Base-by-base conservation (phyloP, 2,329 filamentous ascomycete genomes). In the Pseudogymnoascus sp. region DNA sequence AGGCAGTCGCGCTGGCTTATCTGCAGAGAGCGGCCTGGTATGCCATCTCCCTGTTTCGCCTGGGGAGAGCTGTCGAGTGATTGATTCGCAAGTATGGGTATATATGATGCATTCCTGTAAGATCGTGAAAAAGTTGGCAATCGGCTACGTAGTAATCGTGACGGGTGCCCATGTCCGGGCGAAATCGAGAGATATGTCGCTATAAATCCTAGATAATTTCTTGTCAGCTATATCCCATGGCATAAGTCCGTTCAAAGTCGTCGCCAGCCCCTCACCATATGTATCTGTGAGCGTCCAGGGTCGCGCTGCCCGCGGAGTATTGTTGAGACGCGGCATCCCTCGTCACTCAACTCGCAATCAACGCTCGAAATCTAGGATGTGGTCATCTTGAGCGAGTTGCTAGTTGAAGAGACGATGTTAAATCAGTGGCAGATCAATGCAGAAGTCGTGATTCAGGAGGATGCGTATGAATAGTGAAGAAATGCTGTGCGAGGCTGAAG, bases 311-410 rank as follows among this genome's bases (percentile, higher is more conserved):
- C 59, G 31, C 6, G 18, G 14, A 16, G 25, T 53, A 53, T 60
- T 60, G 59, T 60, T 60, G 59, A 60, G 59, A 40, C 34, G 59
- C 37, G 59, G 34, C 59, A 60, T 60, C 21, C 34, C 37, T 53
- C 7, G 34, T 5, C 59, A 38, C 6, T 21, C 16, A 60, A 18
- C 34, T 40, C 59, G 59, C 34, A 40, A 60, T 60, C 59, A 60
- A 60, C 31, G 34, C 14, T 38, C 31, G 18, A 37, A 34, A 37
- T 16, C 59, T 60, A 53, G 25, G 46, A 34, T 31, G 23, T 31
- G 8, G 46, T 31, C 46, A 53, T 53, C 25, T 34, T 53, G 46
- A 34, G n/a, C 25, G 14, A 53, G 14, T 31, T 31, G 25, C 11
- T 16, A 4, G 10, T 53, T 53, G 25, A 53, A 53, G n/a, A 31